Evolutionary conservation across 495 filamentous ascomycete species (phyloP).

Genomic region (Neurospora tetrasperma): DNA sequence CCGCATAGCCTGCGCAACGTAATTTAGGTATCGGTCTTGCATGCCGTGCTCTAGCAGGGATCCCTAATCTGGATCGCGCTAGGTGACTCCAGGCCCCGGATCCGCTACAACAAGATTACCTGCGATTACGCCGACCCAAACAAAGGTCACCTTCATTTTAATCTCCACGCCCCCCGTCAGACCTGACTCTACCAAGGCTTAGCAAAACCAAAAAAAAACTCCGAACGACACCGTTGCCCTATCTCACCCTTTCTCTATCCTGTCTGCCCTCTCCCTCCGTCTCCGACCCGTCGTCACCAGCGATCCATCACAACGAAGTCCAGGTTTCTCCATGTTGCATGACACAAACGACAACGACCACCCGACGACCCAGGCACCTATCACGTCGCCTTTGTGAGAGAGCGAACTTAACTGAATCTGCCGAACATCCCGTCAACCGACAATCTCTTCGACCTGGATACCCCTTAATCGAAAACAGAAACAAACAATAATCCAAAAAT

Average conservation of each 20-base stretch:
- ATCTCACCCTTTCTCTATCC: not conserved
- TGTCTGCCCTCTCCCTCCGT: not conserved
- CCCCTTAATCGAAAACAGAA: not conserved
- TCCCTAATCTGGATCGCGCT: not conserved
- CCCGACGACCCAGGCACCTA: not conserved
- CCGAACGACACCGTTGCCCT: not conserved
- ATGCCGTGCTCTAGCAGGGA: not conserved
- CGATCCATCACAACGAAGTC: not conserved
- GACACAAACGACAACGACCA: not conserved
- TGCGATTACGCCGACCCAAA: not conserved
- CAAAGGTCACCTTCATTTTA: constrained; percentile 1
- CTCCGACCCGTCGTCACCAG: not conserved
- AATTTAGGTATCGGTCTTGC: not conserved
- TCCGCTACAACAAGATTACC: not conserved
- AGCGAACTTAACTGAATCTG: not conserved
- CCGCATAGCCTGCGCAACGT: not conserved
- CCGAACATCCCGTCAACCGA: not conserved
- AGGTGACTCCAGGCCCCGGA: not conserved
- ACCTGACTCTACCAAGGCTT: not conserved
- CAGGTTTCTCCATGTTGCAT: not conserved
- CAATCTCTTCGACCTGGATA: not conserved
- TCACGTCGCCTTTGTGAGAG: not conserved
- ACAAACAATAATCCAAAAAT: constrained; percentile 24
- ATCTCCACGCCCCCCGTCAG: not conserved
- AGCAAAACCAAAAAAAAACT: not conserved